Conservation (phyloP, 2,329 filamentous ascomycete genomes). For the Sarocladium kiliense region DNA sequence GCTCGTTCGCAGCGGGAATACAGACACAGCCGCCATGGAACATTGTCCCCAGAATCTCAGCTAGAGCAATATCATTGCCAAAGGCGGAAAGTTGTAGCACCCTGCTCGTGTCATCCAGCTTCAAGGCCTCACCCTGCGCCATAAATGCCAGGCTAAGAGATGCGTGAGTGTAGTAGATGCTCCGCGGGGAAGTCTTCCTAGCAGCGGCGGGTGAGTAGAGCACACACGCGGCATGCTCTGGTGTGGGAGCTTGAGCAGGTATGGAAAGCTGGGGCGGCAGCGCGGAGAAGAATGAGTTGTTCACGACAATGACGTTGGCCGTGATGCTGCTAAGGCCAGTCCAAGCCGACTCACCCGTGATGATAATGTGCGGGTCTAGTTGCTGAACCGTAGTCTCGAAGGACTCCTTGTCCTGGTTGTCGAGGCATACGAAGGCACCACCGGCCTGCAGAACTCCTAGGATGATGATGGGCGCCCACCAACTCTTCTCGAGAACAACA, state of each 20-base stretch:
- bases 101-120: slow-evolving; percentile 45
- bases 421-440: slow-evolving; percentile 45
- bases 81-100: slow-evolving; percentile 52
- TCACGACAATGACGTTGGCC: slow-evolving; percentile 35
- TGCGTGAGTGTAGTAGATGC: slow-evolving; percentile 57
- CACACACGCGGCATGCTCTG: slow-evolving; percentile 51
- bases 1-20: slow-evolving; percentile 45
- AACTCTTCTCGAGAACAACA: slow-evolving; percentile 64
- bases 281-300: slow-evolving; percentile 33
- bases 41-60: slow-evolving; percentile 48
- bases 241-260: slow-evolving; percentile 25
- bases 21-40: slow-evolving; percentile 55
- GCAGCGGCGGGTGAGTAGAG: slow-evolving; percentile 52
- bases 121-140: slow-evolving; percentile 44
- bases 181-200: slow-evolving; percentile 44
- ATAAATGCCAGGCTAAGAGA: slow-evolving; percentile 50
- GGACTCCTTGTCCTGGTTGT: slow-evolving; percentile 31
- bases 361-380: slow-evolving; percentile 37
- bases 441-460: slow-evolving; percentile 61
- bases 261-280: slow-evolving; percentile 25
- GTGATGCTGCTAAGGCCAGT: slow-evolving; percentile 33
- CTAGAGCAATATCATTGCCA: slow-evolving; percentile 46
- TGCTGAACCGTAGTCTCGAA: slow-evolving; percentile 37
- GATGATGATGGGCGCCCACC: slow-evolving; percentile 64
- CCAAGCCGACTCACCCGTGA: slow-evolving; percentile 38